These are phyloP conservation scores for Roridomyces roridus DNA, from an alignment of 768 basidiomycete genomes.

Conservation along the genomic window DNA sequence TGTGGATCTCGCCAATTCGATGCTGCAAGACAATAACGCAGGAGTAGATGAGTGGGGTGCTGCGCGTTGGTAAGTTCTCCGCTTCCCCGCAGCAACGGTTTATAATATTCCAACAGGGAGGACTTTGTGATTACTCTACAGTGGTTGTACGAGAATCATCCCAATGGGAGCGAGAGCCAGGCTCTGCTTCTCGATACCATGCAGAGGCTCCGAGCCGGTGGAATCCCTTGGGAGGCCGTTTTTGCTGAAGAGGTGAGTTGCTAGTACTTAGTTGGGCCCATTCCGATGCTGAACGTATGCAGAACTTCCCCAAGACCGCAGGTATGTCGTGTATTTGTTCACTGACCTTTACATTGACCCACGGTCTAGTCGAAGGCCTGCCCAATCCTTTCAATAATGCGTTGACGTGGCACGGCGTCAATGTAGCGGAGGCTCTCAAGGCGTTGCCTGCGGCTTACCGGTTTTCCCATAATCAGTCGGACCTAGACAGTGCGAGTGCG, in stretches of 20 bases:
- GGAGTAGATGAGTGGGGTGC: conserved; percentile 60
- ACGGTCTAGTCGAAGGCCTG: conserved; percentile 38
- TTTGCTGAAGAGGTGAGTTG: conserved; percentile 37
- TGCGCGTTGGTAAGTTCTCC: conserved; percentile 45
- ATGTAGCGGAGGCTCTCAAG: conserved; percentile 64
- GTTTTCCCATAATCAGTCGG: conserved; percentile 61
- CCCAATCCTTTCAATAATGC: conserved; percentile 54
- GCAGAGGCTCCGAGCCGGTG: conserved; percentile 55
- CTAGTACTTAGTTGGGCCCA: too few species aligned
- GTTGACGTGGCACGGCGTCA: conserved; percentile 62
- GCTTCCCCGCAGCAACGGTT: too few species aligned
- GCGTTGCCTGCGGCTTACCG: conserved; percentile 59
- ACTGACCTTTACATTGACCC: background rate
- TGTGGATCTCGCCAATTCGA: conserved; percentile 55
- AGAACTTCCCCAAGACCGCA: conserved; percentile 46
- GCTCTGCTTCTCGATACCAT: conserved; percentile 58
- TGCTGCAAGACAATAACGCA: conserved; percentile 44
- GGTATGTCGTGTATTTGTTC: conserved; percentile 24
- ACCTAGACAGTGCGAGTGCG: conserved; percentile 53
- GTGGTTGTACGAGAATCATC: conserved; percentile 60
- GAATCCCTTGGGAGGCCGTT: conserved; percentile 63
- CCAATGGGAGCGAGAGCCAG: conserved; percentile 47
- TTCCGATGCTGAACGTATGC: too few species aligned
- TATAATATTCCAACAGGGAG: conserved; percentile 32
- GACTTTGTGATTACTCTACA: too few species aligned